Base-by-base conservation (phyloP, 1,284 basidiomycete genomes). In the Leccinum fuscescens region DNA sequence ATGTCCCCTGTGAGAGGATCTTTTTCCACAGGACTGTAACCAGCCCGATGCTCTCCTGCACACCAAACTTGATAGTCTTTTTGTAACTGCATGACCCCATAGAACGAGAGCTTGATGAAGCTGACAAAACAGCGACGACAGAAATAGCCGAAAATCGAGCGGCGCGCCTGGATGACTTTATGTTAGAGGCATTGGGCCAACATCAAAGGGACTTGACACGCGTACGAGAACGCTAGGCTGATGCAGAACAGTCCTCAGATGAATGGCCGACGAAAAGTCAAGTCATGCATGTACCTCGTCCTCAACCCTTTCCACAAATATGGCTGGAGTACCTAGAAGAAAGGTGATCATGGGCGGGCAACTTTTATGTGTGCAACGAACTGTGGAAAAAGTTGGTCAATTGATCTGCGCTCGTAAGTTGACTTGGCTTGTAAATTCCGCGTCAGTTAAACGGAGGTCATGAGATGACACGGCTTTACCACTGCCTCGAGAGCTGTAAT, bases 81-180 rank as follows among this genome's bases (percentile, higher is more conserved):
- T 62, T 83, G 83, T 35, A 93, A 78, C 61, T 82, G 82, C 49
- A 81, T 77, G 17, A 89, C 77, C 4, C 86, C 90, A 56, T 81
- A 78, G 64, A 87, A 90, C 0, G 90, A 90, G 4, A 93, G 77
- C 68, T 93, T 93, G 65, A 82, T 70, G 71, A 87, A 92, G 66
- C 82, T 86, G 55, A 90, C 78, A 62, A 81, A 86, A 68, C 88
- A 90, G 50, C 91, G 81, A 54, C 90, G 86, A 66, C 82, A 85
- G 66, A 92, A 92, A 66, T 85, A 89, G 3, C 90, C 91, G 71
- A 92, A 90, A 33, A 90, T 74, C 1, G 91, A 93, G n/a, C 89
- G 85, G 37, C 85, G 83, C 58, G 77, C 76, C 74, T 76, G 35
- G 33, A 42, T 29, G 54, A 46, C 37, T 31, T 20, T 27, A 35